Evolutionary conservation across 2,329 filamentous ascomycete species (phyloP), one percentile per base, ranked within the genome.

Genomic region (Neonectria hederae): DNA sequence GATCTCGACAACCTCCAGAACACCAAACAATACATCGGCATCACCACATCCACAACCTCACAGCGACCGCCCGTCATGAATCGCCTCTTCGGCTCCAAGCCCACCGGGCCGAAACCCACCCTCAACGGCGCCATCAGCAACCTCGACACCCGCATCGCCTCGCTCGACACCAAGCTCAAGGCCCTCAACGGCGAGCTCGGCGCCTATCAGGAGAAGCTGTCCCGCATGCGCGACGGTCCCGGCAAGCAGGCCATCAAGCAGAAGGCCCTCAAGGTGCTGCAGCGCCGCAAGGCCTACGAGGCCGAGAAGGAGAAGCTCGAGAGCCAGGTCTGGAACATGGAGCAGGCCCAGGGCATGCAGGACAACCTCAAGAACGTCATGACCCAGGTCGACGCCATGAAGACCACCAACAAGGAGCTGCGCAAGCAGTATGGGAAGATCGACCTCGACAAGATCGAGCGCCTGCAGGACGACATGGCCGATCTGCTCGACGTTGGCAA

Each of bases 361-460:
- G 95, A 98, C 82, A 98, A 98, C 77, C 87, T 99, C 57, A 96
- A 97, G 80, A 98, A 98, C 80, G 95, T 96, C 68, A 97, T 97
- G 94, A 97, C 94, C 19, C 97, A 96, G 28, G 94, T 98, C 48
- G 95, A 98, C 78, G 94, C 95, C 11, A 95, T 99, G 88, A 97
- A 97, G 87, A 94, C 92, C 2, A 97, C 95, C 24, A 97, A 96
- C 75, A 97, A 97, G 83, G 91, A 93, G 75, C 86, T 99, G 68
- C 90, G 90, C 76, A 92, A 93, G 79, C 95, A 98, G 84, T 98
- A 98, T 77, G 95, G 95, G 72, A 97, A 97, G 84, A 92, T 99
- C 70, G 92, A 99, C 76, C 91, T 99, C 59, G 96, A 98, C 80
- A 94, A 97, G 86, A 98, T 99, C 73, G 96, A 99, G 86, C 86